These are phyloP conservation scores for Taiozyma onychis DNA, from an alignment of 1,139 yeast species.

Conservation along the genomic window DNA sequence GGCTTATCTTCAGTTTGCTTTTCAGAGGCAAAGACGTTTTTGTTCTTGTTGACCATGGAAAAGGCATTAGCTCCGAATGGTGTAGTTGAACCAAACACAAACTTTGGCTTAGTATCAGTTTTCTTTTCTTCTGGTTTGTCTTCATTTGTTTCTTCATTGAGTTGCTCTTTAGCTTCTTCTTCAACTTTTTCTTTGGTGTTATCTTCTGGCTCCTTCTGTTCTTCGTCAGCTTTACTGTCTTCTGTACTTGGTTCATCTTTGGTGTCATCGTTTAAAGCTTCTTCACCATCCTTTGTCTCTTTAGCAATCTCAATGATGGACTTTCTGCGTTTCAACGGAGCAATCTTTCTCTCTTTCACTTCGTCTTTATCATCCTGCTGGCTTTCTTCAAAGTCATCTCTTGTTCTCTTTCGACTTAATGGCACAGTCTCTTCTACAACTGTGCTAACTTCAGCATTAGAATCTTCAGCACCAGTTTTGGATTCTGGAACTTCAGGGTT, in stretches of 20 bases:
- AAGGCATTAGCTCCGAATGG: slow-evolving; percentile 42
- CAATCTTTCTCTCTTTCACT: slow-evolving; percentile 14
- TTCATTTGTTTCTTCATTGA: neutral
- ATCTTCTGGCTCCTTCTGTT: slow-evolving; percentile 3
- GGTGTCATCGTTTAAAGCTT: neutral
- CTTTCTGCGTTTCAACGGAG: slow-evolving; percentile 17
- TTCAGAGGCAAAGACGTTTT: slow-evolving; percentile 5
- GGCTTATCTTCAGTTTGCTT: neutral
- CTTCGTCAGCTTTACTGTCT: slow-evolving; percentile 6
- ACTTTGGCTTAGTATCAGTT: slow-evolving; percentile 27
- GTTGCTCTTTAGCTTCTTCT: too few species aligned
- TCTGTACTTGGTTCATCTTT: slow-evolving; percentile 4
- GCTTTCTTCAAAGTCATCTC: slow-evolving; percentile 20
- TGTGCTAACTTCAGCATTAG: neutral
- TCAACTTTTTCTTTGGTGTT: slow-evolving; percentile 3
- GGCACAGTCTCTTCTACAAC: neutral
- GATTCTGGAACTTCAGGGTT: neutral
- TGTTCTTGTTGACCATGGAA: slow-evolving; percentile 22
- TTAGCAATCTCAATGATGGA: slow-evolving; percentile 3
- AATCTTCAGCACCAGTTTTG: neutral
- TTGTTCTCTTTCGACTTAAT: slow-evolving; percentile 21
- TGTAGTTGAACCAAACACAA: slow-evolving; percentile 50
- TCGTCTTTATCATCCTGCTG: slow-evolving; percentile 3
- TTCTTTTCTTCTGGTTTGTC: slow-evolving; percentile 1
- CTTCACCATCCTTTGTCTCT: neutral